phyloP scores from a whole-genome alignment of 306 rosid genomes.

The Sindora glabra region DNA sequence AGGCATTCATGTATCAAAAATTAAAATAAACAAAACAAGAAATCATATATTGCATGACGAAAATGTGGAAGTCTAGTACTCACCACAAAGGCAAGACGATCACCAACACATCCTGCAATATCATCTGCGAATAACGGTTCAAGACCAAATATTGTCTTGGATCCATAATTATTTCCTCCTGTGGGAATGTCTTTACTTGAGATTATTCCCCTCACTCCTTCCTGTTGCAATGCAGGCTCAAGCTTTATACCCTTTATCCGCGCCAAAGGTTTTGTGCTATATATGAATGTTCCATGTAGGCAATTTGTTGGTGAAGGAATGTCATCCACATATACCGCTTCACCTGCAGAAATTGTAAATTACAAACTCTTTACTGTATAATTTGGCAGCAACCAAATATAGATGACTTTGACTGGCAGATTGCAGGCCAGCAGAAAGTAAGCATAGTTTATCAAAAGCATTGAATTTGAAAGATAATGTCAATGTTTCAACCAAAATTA shows the following conservation, averaged over 20 bases:
- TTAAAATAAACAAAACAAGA: constrained; percentile 3
- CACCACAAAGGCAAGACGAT: constrained; percentile 81
- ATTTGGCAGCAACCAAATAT: not conserved
- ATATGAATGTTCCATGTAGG: constrained; percentile 65
- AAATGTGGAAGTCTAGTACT: constrained; percentile 13
- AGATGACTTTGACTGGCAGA: not conserved
- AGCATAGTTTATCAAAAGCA: not conserved
- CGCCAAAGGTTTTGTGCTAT: constrained; percentile 73
- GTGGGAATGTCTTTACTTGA: constrained; percentile 69
- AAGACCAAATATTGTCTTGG: constrained; percentile 44
- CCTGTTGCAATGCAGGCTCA: constrained; percentile 27
- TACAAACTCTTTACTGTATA: too few species aligned
- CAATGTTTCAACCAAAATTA: not conserved
- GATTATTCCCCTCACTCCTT: constrained; percentile 48
- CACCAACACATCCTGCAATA: constrained; percentile 63
- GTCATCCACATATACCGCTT: constrained; percentile 88
- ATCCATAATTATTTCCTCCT: constrained; percentile 66
- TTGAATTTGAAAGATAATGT: not conserved
- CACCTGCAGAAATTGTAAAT: constrained; percentile 47
- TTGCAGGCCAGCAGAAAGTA: constrained; percentile 1
- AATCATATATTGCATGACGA: constrained; percentile 2
- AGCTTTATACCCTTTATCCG: constrained; percentile 51
- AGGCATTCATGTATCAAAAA: not conserved
- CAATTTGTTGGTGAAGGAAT: constrained; percentile 83
- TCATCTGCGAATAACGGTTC: constrained; percentile 77